Evolutionary conservation across 2,329 filamentous ascomycete genomes (phyloP).

Genomic region (Alternaria tenuissima): DNA sequence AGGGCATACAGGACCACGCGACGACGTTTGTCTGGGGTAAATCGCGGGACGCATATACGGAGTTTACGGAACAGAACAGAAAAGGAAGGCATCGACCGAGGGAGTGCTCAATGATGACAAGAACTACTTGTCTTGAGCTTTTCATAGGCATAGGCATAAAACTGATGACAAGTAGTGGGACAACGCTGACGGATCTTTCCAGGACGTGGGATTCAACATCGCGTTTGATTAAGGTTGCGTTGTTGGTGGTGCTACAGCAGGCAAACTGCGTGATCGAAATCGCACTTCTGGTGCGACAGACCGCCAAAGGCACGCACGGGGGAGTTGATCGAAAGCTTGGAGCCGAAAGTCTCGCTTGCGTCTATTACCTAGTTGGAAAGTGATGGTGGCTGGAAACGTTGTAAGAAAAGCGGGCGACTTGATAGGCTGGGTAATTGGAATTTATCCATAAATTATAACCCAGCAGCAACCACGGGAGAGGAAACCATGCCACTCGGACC

Average conservation of each 20-base stretch:
- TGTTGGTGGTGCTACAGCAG: conserved; percentile 3
- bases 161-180: not conserved
- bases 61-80: conserved; percentile 2
- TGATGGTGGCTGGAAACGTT: not conserved
- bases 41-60: not conserved
- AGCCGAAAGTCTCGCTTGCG: conserved; percentile 5
- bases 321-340: not conserved
- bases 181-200: not conserved
- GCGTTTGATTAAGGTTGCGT: conserved; percentile 6
- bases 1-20: not conserved
- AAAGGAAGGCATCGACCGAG: not conserved
- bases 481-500: conserved; percentile 14
- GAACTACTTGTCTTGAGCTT: not conserved
- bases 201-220: not conserved
- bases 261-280: conserved; percentile 9
- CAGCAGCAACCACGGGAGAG: not conserved
- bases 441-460: conserved; percentile 19
- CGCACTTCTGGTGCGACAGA: conserved; percentile 1
- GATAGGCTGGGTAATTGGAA: conserved; percentile 13
- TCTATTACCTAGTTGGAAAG: conserved; percentile 1
- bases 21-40: not conserved
- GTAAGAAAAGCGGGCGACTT: conserved; percentile 1
- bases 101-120: not conserved
- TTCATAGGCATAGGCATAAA: not conserved
- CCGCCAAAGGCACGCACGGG: not conserved